Base-by-base conservation (phyloP, 164 flowering plant genomes). In the Dillenia suffruticosa region DNA sequence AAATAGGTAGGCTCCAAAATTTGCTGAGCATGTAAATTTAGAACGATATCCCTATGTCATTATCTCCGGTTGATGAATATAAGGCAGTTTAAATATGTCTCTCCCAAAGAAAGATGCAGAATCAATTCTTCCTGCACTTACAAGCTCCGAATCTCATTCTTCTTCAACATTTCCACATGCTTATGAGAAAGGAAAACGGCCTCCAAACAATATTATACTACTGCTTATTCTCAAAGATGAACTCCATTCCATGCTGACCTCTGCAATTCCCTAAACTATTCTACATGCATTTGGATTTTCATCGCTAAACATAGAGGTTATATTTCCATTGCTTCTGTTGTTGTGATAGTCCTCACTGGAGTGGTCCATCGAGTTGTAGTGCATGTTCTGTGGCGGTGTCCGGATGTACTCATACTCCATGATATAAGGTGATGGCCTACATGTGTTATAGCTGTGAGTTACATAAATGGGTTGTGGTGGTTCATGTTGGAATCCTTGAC, bases 241-340 rank as follows among this genome's bases (percentile, higher is more conserved):
- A 16, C 26, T 45, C 56, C 9, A 56, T 53, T 44, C 10, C 19
- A 10, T 48, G 43, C 54, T 24, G n/a, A 15, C 58, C 45, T 61
- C 61, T 13, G 43, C 49, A 32, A 46, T 26, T 49, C 51, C 49
- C 67, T 86, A 88, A 70, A 79, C 74, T 64, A 90, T 81, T 62
- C 67, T 75, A 72, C 98, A 93, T 15, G 97, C 96, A 74, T 93
- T 88, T 53, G 98, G 98, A 74, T 93, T 87, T 69, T 93, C 98
- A 56, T 93, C 98, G 47, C 97, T 90, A 68, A 93, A 93, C 45
- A 88, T 78, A 8, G 98, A 82, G 53, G 81, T 78, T 57, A 88
- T 76, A 52, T 78, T 68, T 70, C 78, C 73, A 45, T 79, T 69
- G 17, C 57, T 64, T 63, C 51, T 75, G 19, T 68, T 68, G 70